These are phyloP conservation scores for Capsicum rhomboideum DNA, from an alignment of 257 asterid genomes.

Conservation along the genomic window DNA sequence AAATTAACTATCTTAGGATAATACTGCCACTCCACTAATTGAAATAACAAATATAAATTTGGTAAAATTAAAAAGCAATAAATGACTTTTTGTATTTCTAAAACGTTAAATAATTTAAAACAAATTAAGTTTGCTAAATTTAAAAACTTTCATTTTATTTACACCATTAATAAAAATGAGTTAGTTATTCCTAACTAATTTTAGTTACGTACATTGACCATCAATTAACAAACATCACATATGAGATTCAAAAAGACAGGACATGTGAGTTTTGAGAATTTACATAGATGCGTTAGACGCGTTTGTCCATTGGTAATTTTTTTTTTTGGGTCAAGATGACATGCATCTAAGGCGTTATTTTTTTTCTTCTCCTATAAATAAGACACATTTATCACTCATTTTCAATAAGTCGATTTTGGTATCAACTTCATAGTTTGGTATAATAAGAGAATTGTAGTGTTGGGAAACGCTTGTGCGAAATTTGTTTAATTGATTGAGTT, in stretches of 20 bases:
- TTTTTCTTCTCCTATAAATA: not conserved
- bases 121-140: not conserved
- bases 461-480: not conserved
- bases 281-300: not conserved
- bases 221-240: not conserved
- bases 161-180: not conserved
- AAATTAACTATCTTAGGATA: no score
- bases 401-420: not conserved
- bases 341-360: not conserved
- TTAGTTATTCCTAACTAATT: not conserved
- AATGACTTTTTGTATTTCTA: not conserved
- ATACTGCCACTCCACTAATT: no score
- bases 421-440: not conserved
- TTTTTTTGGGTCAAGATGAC: not conserved
- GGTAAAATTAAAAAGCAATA: no score
- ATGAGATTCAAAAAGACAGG: not conserved
- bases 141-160: no score
- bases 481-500: not conserved
- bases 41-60: no score
- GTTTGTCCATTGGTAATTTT: not conserved
- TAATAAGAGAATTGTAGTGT: not conserved
- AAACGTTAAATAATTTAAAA: not conserved
- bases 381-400: not conserved
- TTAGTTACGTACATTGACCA: not conserved
- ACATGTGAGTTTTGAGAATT: not conserved